Evolutionary conservation across 257 asterid genomes (phyloP), one percentile per base, ranked within the genome.

Genomic region (Plectranthus barbatus): DNA sequence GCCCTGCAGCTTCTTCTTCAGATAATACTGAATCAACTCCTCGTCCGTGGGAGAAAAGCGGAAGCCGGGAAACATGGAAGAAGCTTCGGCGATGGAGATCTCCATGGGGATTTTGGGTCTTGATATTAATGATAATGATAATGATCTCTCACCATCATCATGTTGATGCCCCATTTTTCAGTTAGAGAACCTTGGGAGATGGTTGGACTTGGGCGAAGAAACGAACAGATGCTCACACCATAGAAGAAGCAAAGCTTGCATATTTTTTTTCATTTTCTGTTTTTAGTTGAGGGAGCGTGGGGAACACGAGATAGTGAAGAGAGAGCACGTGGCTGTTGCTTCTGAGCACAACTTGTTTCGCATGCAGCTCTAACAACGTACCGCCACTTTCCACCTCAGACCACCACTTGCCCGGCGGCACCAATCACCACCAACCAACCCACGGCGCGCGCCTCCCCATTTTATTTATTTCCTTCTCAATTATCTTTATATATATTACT

Each of bases 1-100:
- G 5, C 94, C 91, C 18, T 76, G 77, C 47, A 89, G 63, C 80
- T 89, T 91, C 68, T 72, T 86, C 74, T 64, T 80, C 39, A 91
- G 76, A 75, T 91, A 91, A 72, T 81, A 81, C 15, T 83, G 71
- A 65, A 91, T 83, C 20, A 91, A 40, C 47, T 91, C 98, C 67
- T 86, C 94, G 58, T 91, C 97, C 0, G 97, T 86, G 0, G 98
- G 98, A 7, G 85, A 83, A 56, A 91, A 91, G 1, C 97, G 72
- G 63, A 89, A 91, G 34, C 98, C 95, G 6, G 93, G 97, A 76
- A 86, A 91, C 81, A 69, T 79, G 0, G 84, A 72, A 4, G 90
- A 79, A 6, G 92, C 98, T 60, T 79, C 87, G 0, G 79, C 84
- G 4, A 88, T 47, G 31, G 97, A 76, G 26, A 84, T 79, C 48